Base-by-base conservation (phyloP, 345 rosid genomes). In the Microthlaspi erraticum region DNA sequence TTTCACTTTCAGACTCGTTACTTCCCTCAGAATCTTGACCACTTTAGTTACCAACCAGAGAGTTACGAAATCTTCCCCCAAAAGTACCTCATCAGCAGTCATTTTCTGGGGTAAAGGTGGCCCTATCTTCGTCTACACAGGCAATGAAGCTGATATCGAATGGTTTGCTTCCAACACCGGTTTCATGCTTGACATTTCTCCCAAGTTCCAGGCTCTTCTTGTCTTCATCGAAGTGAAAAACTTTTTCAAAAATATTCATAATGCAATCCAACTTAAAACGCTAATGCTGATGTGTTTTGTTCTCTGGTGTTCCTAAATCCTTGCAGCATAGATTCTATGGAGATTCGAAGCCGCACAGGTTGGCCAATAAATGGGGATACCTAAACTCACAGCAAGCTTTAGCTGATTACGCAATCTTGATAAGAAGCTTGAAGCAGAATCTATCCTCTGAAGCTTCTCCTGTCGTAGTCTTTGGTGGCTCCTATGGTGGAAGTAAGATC, bases 91-190 rank as follows among this genome's bases (percentile, higher is more conserved):
- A 77, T 83, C 71, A 87, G 82, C 75, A 33, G 44, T 62, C 55
- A 38, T 10, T 76, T 76, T 71, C 64, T 87, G 91, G 89, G 81
- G 64, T n/a, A 81, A 23, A 72, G 91, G 79, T 34, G 84, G 79
- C n/a, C 91, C 91, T 5, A 81, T 85, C 76, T 88, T 88, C 29
- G 93, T 85, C 43, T 90, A 88, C 78, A 84, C 89, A 8, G 93
- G 90, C 5, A 88, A 88, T 71, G 93, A 90, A 83, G 93, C 85
- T 33, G 79, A 85, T 70, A 85, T 90, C 29, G 97, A 88, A 14
- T 90, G 93, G 90, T 86, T 86, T 79, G 90, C 92, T 60, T 74
- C 84, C 39, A 90, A 90, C 68, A 80, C 90, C 37, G 97, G 93
- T 18, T 88, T 90, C 80, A 60, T 90, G 83, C 76, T 72, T 4